These are phyloP conservation scores for Xylariaceae sp. DNA, from an alignment of 2,329 filamentous ascomycete species.

Conservation along the genomic window DNA sequence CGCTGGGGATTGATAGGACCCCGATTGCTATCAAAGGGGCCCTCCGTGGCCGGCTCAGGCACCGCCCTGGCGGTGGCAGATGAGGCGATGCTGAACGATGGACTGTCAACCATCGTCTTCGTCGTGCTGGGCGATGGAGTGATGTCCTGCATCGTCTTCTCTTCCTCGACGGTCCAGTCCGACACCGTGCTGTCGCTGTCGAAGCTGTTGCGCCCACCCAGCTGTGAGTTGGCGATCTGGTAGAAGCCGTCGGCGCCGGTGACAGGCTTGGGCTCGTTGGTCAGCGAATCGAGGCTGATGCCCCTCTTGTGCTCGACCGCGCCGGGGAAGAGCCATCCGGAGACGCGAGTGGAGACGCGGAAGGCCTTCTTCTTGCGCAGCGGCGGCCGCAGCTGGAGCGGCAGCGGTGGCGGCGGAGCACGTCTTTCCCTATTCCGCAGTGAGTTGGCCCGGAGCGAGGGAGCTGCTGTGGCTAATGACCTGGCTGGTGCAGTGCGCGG, in stretches of 20 bases:
- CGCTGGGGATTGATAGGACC: constrained; percentile 26
- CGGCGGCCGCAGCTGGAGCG: constrained; percentile 51
- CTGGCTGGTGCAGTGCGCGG: constrained; percentile 27
- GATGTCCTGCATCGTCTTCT: constrained; percentile 38
- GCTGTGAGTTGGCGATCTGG: constrained; percentile 38
- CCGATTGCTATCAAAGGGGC: too few species aligned
- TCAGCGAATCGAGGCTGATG: constrained; percentile 42
- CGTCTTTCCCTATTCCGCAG: constrained; percentile 28
- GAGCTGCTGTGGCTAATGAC: too few species aligned
- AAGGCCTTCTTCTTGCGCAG: constrained; percentile 62
- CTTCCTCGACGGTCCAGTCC: constrained; percentile 39
- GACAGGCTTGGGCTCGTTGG: constrained; percentile 46
- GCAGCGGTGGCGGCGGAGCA: constrained; percentile 47
- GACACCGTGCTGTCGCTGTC: constrained; percentile 41
- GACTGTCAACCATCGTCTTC: constrained; percentile 32
- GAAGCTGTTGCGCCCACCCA: constrained; percentile 30
- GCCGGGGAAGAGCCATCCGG: constrained; percentile 45
- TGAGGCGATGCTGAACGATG: too few species aligned
- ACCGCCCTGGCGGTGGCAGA: too few species aligned
- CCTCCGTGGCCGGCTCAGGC: too few species aligned
- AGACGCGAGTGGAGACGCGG: constrained; percentile 52
- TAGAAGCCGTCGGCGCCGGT: constrained; percentile 50
- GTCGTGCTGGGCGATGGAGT: constrained; percentile 41
- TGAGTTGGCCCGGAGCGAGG: constrained; percentile 26
- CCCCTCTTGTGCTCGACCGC: constrained; percentile 28